Percentiles rank a stretch among this genome's conserved stretches.
Conservation (phyloP, 768 basidiomycete species). For the Gymnopilus junonius region DNA sequence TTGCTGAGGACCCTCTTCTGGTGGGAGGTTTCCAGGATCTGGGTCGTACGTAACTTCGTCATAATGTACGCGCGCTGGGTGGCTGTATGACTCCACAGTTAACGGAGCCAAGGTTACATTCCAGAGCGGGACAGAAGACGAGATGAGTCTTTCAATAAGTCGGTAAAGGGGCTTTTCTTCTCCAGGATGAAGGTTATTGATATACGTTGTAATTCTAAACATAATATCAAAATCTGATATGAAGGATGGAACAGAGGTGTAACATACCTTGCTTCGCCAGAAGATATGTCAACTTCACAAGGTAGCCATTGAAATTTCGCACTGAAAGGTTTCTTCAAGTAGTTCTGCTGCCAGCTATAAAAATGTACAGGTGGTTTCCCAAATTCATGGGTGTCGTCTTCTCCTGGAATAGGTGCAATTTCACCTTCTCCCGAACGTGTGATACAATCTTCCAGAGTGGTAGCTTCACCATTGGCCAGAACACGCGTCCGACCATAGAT, state of each 20-base stretch:
- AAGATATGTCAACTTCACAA: conserved; percentile 32
- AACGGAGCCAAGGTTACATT: conserved; percentile 21
- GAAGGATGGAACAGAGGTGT: neutral
- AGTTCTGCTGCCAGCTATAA: neutral
- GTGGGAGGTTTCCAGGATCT: conserved; percentile 15
- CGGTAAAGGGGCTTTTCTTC: conserved; percentile 27
- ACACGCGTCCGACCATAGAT: conserved; percentile 37
- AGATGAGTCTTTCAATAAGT: conserved; percentile 31
- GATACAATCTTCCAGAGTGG: conserved; percentile 27
- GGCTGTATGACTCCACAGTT: neutral
- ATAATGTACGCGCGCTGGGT: conserved; percentile 22
- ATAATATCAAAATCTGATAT: too few species aligned
- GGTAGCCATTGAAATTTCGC: conserved; percentile 33
- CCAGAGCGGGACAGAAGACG: conserved; percentile 36
- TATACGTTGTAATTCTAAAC: conserved; percentile 42
- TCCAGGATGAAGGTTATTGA: conserved; percentile 45
- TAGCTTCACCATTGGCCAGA: conserved; percentile 18
- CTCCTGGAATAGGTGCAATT: conserved; percentile 15
- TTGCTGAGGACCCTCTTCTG: conserved; percentile 21
- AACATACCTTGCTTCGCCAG: conserved; percentile 22
- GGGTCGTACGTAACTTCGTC: conserved; percentile 18
- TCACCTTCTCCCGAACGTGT: conserved; percentile 26
- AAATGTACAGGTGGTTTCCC: neutral
- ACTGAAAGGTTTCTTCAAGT: conserved; percentile 23
- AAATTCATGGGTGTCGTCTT: neutral